Evolutionary conservation across 257 asterid species (phyloP).

Genomic region (Paraleonurus japonicus): DNA sequence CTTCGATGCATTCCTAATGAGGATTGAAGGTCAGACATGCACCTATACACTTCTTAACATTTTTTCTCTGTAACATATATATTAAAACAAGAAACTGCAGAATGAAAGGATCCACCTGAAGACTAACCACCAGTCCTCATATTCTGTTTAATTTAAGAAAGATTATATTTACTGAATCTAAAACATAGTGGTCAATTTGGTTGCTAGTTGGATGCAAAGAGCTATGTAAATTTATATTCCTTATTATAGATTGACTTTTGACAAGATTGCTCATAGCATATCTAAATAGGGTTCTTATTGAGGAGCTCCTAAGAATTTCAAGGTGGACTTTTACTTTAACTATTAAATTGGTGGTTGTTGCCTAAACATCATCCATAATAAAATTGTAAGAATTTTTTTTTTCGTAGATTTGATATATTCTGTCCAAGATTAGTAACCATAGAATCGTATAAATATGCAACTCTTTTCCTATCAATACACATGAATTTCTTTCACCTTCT

Average conservation of each 20-base stretch:
- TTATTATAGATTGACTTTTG: background rate
- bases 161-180: background rate
- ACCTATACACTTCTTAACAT: no score
- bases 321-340: no score
- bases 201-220: constrained; percentile 6
- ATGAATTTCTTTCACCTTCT: background rate
- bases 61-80: background rate
- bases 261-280: no score
- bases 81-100: background rate
- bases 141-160: background rate
- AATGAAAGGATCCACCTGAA: constrained; percentile 11
- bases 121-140: background rate
- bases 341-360: no score
- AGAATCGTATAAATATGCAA: background rate
- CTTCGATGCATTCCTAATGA: background rate
- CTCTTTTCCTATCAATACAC: background rate
- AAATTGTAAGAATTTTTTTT: no score
- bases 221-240: background rate
- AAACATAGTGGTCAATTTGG: background rate
- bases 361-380: no score
- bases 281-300: no score
- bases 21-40: no score
- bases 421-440: background rate
- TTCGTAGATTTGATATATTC: background rate
- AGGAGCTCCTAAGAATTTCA: no score